A percentile compares a stretch with the other conserved stretches of the same genome.
Conservation (phyloP, 1,284 basidiomycete genomes). For the Ceraceosorus guamensis region DNA sequence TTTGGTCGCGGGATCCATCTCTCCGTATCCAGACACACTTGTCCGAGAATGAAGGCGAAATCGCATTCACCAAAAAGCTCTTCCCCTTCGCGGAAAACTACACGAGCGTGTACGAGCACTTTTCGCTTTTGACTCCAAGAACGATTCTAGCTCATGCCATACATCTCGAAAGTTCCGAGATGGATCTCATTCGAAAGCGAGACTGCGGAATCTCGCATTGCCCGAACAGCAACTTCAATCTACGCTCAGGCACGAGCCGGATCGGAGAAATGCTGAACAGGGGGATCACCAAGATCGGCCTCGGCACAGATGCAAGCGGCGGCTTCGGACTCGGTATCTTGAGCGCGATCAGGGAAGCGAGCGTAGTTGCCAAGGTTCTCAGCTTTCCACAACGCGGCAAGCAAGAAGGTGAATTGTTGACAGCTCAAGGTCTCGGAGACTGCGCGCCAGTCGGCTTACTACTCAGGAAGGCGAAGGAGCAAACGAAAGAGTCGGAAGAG, state of each 20-base stretch:
- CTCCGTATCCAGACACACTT: slow-evolving; percentile 87
- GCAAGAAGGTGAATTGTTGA: slow-evolving; percentile 9
- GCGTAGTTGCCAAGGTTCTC: slow-evolving; percentile 71
- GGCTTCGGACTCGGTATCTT: slow-evolving; percentile 78
- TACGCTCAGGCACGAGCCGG: slow-evolving; percentile 72
- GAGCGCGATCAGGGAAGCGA: slow-evolving; percentile 71
- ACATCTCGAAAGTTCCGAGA: slow-evolving; percentile 66
- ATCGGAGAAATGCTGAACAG: slow-evolving; percentile 71
- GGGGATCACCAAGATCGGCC: slow-evolving; percentile 67
- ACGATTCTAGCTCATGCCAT: slow-evolving; percentile 88
- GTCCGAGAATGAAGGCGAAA: slow-evolving; percentile 73
- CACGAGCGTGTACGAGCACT: slow-evolving; percentile 67
- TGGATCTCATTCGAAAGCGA: slow-evolving; percentile 62
- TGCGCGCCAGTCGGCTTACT: too few species aligned
- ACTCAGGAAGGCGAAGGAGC: slow-evolving; percentile 13
- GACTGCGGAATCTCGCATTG: slow-evolving; percentile 82
- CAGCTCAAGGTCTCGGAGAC: too few species aligned
- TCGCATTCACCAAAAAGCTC: slow-evolving; percentile 60
- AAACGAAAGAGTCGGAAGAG: slow-evolving; percentile 3
- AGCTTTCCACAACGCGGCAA: slow-evolving; percentile 26
- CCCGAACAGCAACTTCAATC: slow-evolving; percentile 77
- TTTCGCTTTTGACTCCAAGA: slow-evolving; percentile 66
- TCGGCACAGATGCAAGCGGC: slow-evolving; percentile 88
- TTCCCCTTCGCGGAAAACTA: slow-evolving; percentile 54
- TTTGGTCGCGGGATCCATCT: slow-evolving; percentile 49